Base-by-base conservation (phyloP, 352 stramenopile species). In the Phytophthora hybrid region DNA sequence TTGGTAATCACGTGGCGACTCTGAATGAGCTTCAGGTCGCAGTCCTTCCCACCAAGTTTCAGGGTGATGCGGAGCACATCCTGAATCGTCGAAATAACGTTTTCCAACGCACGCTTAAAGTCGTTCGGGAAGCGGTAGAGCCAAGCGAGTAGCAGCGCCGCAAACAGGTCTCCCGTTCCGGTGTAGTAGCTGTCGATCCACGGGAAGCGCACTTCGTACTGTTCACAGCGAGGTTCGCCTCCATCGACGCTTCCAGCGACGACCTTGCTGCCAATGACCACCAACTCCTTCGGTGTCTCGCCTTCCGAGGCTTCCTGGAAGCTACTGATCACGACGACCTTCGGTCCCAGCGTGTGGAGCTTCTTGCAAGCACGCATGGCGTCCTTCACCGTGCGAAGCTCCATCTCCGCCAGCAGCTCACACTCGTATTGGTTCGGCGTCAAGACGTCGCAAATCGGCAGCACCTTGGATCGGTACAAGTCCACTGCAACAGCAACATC, bases 391-490 rank as follows among this genome's bases (percentile, higher is more conserved):
- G 79, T 90, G 5, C 71, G 74, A 29, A 97, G 78, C 66, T 88
- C 78, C 76, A 90, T 90, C 54, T 91, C 77, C 0, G 90, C 87
- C 37, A 97, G 78, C 46, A 94, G 59, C 57, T 97, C 90, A 46
- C 88, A 94, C 63, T 97, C 90, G 47, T 93, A 97, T 62, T 97
- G 90, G 72, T 95, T 97, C 8, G 89, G 89, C 51, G 90, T 95
- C 46, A 97, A 75, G 56, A 97, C 89, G 66, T 93, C 84, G 14
- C 86, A 91, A 77, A 95, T 92, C 56, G 88, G 89, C 41, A 97
- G 63, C 49, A 97, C 83, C 59, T 89, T 81, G 32, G 81, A 82
- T 23, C 90, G 84, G 59, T 97, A 97, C 53, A 97, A 69, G 47
- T 91, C 80, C 69, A 97, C 90, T 96, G 51, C 34, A 64, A 14